Conservation (phyloP, 2,329 filamentous ascomycete genomes). For the Ophiocordyceps camponoti-rufipedis region DNA sequence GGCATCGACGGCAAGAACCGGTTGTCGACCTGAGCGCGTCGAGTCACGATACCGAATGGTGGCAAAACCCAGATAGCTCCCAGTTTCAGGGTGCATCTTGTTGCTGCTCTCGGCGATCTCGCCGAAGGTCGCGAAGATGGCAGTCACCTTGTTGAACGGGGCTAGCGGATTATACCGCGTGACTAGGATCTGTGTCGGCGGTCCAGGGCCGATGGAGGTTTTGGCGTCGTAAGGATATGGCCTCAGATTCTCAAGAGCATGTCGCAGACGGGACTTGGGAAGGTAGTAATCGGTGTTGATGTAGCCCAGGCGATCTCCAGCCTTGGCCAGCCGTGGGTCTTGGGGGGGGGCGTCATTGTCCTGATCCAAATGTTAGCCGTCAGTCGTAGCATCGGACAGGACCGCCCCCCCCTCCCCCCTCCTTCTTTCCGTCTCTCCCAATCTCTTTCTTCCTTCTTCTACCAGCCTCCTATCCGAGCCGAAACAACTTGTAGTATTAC, state of each 20-base stretch:
- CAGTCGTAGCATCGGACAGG: conserved; percentile 17
- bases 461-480: conserved; percentile 3
- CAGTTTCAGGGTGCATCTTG: conserved; percentile 86
- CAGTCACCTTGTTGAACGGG: conserved; percentile 57
- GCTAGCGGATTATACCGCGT: conserved; percentile 91
- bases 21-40: conserved; percentile 22
- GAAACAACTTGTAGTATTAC: conserved; percentile 29
- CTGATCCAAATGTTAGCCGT: conserved; percentile 44
- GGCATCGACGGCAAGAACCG: conserved; percentile 55
- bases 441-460: not conserved
- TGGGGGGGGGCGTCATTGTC: conserved; percentile 62
- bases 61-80: conserved; percentile 84
- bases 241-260: conserved; percentile 60
- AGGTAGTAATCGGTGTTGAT: conserved; percentile 54
- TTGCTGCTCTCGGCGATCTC: conserved; percentile 85
- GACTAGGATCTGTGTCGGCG: conserved; percentile 78
- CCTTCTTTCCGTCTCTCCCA: too few relatives aligned
- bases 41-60: conserved; percentile 76
- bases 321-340: conserved; percentile 64
- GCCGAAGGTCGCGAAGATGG: conserved; percentile 63
- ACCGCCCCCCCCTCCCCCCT: conserved; percentile 43
- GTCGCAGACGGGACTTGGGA: conserved; percentile 52
- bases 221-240: conserved; percentile 67
- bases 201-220: conserved; percentile 74
- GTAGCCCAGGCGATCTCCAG: conserved; percentile 42